Evolutionary conservation across 2,329 filamentous ascomycete species (phyloP).

Genomic region (Emmonsia crescens): DNA sequence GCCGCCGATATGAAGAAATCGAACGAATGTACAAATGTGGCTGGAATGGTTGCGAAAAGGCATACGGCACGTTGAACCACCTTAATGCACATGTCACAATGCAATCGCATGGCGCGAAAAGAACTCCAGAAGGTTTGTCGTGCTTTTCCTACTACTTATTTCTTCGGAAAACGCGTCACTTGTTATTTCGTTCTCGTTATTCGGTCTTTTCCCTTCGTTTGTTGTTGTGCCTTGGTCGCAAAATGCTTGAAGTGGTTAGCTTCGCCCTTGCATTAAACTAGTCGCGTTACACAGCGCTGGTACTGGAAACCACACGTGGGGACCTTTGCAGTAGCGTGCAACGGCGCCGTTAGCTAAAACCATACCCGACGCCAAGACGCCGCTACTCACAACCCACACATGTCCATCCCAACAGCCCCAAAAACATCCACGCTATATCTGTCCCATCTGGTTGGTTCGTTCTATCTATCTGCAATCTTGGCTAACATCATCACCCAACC

Average conservation of each 20-base stretch:
- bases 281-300: constrained; percentile 40
- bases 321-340: constrained; percentile 41
- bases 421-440: neutral
- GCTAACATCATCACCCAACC: neutral
- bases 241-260: constrained; percentile 31
- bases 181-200: constrained; percentile 6
- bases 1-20: constrained; percentile 92
- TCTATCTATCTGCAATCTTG: constrained; percentile 11
- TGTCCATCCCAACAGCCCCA: constrained; percentile 3
- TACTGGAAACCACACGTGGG: constrained; percentile 26
- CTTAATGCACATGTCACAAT: constrained; percentile 97
- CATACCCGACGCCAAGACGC: constrained; percentile 17
- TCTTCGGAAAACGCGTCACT: neutral
- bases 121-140: constrained; percentile 86
- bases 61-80: constrained; percentile 94
- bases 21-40: constrained; percentile 99
- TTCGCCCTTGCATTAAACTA: constrained; percentile 27
- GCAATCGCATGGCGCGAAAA: constrained; percentile 91
- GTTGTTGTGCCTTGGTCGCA: constrained; percentile 20
- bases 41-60: constrained; percentile 97
- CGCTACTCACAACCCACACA: neutral
- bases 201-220: constrained; percentile 3
- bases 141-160: constrained; percentile 4
- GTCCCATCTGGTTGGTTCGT: constrained; percentile 8
- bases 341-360: constrained; percentile 37